phyloP scores from a whole-genome alignment of 306 rosid genomes.

The Fragaria ananassa region DNA sequence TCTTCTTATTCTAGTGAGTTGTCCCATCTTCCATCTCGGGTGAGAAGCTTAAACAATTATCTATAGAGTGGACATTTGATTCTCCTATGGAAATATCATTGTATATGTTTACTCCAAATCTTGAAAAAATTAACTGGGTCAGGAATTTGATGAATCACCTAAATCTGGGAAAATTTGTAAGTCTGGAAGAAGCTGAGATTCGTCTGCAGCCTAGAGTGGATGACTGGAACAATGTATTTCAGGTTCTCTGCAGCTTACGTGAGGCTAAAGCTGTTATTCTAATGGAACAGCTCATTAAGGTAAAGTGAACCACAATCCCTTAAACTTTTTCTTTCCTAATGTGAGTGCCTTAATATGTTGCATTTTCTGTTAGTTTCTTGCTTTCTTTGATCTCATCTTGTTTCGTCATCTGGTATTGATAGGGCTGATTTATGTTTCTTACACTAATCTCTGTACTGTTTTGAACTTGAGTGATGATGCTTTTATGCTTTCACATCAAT shows the following conservation, averaged over 20 bases:
- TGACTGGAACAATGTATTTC: too few relatives aligned
- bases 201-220: neutral
- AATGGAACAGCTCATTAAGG: neutral
- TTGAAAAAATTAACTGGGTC: neutral
- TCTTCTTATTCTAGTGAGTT: too few relatives aligned
- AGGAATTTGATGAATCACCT: neutral
- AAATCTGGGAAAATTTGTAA: neutral
- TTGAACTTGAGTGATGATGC: neutral
- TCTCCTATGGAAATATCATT: neutral
- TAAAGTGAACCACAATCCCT: neutral
- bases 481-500: too few relatives aligned
- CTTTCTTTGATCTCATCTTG: neutral
- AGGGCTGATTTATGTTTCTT: neutral
- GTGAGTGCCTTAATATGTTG: neutral
- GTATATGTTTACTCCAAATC: conserved; percentile 2
- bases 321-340: neutral
- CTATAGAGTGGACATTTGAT: neutral
- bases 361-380: neutral
- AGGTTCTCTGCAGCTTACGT: neutral
- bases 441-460: neutral
- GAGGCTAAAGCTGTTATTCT: neutral
- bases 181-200: neutral
- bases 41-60: neutral
- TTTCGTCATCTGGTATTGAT: neutral
- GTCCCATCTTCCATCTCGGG: neutral